Evolutionary conservation across 176 grass and related monocot species (phyloP).

Genomic region (Olyra latifolia): DNA sequence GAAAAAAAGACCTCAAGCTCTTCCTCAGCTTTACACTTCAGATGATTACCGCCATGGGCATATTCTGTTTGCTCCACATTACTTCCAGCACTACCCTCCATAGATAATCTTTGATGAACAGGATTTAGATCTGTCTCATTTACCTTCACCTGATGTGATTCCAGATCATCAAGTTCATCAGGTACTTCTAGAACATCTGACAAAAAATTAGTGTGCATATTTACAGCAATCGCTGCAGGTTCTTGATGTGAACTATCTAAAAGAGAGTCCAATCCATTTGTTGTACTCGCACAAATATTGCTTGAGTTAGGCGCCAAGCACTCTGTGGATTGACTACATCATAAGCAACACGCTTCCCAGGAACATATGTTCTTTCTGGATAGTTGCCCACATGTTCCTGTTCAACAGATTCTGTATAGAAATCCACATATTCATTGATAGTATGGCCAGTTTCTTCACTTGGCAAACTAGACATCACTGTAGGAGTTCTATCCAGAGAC

Average conservation of each 20-base stretch:
- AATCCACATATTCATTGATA: conserved; percentile 9
- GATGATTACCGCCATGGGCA: background rate
- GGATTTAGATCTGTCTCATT: conserved; percentile 10
- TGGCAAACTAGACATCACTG: background rate
- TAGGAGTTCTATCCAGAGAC: conserved; percentile 10
- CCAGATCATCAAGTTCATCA: conserved; percentile 46
- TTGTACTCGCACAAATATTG: background rate
- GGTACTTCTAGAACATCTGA: background rate
- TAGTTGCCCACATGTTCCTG: background rate
- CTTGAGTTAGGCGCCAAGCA: conserved; percentile 18
- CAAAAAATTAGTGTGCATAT: background rate
- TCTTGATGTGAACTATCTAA: background rate
- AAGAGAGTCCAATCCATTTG: background rate
- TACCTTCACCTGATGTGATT: conserved; percentile 36
- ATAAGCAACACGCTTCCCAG: background rate
- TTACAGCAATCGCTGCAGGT: background rate
- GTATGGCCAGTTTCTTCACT: conserved; percentile 19
- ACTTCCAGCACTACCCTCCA: conserved; percentile 26
- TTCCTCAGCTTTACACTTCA: conserved; percentile 52
- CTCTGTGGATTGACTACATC: conserved; percentile 7
- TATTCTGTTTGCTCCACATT: conserved; percentile 30
- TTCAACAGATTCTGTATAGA: conserved; percentile 23
- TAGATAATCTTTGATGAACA: conserved; percentile 5
- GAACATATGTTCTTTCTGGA: background rate
- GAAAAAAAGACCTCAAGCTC: conserved; percentile 62